phyloP scores from a whole-genome alignment of 768 basidiomycete genomes.

The Pholiota molesta region DNA sequence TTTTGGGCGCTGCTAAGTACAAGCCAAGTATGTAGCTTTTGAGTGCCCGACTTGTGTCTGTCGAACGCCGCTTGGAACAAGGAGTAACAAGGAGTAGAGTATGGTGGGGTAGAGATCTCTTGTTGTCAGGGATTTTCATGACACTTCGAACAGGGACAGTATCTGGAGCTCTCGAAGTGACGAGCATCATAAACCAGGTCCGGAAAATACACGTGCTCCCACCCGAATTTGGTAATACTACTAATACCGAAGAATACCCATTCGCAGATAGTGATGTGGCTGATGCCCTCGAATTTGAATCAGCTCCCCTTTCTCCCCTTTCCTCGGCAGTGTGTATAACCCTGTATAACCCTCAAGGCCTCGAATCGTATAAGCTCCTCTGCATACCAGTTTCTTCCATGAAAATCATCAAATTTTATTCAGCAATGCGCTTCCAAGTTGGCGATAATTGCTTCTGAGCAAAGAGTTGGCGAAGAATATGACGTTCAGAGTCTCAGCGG shows the following conservation, averaged over 20 bases:
- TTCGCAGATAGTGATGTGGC: no score
- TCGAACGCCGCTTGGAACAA: background rate
- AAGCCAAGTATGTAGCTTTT: background rate
- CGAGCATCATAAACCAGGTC: background rate
- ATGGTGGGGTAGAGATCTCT: conserved; percentile 1
- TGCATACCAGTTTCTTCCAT: background rate
- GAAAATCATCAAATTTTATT: background rate
- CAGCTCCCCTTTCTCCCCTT: background rate
- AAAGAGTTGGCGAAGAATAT: no score
- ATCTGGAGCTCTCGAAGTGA: background rate
- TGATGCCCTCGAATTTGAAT: no score
- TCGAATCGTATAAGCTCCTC: background rate
- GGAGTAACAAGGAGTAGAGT: no score
- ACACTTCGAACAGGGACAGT: conserved; percentile 1
- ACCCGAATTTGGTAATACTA: background rate
- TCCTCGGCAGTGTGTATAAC: background rate
- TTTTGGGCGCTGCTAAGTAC: no score
- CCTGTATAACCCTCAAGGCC: background rate
- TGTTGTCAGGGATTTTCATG: conserved; percentile 8
- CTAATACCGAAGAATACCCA: no score
- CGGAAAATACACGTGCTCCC: background rate
- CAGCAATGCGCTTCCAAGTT: background rate
- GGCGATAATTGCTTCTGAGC: background rate
- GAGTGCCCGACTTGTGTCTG: background rate
- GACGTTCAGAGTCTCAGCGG: background rate